Base-by-base conservation (phyloP, 108 stramenopile genomes). In the Pseudonitzschia pungens region DNA sequence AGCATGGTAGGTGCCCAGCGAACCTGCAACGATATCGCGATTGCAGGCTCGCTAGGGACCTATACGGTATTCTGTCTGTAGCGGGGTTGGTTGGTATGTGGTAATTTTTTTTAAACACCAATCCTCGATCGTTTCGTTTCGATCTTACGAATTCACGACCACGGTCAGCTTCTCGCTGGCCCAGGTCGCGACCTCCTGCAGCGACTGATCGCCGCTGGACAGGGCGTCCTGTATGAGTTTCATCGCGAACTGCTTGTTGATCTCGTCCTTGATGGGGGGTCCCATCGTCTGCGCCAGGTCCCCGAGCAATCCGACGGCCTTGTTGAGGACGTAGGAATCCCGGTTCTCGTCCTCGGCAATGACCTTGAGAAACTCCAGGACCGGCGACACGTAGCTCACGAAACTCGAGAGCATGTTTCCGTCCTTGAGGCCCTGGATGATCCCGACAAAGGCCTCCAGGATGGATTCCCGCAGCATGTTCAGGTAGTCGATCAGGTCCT, bases 401-500 rank as follows among this genome's bases (percentile, higher is more conserved):
- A 96, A 81, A 24, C 86, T 50, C 22, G 83, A 73, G 26, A 89
- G 69, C 59, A 84, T 76, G 24, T 82, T 77, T 15, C 92, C 94
- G 48, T 90, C 94, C 59, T 84, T 75, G 11, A 97, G 81, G 21
- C 96, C 97, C 74, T 96, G 93, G 22, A 98, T 77, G 71, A 99
- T 97, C 7, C 97, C 97, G 24, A 94, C 95, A 81, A 96, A 99
- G 4, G 96, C 98, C 72, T 99, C 98, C 60, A 99, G 81, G 29
- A 99, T 91, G 45, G 87, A 81, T 69, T 94, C 92, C 32, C 97
- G 85, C 28, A 99, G 79, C 27, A 67, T 62, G 72, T 98, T 98
- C 68, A 99, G 84, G 72, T 96, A 98, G 43, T 95, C 96, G 58
- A 98, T 93, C 71, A 98, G 76, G 33, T 99, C 98, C 12, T 99